Base-by-base conservation (phyloP, 345 rosid species). In the Boechera divaricarpa region DNA sequence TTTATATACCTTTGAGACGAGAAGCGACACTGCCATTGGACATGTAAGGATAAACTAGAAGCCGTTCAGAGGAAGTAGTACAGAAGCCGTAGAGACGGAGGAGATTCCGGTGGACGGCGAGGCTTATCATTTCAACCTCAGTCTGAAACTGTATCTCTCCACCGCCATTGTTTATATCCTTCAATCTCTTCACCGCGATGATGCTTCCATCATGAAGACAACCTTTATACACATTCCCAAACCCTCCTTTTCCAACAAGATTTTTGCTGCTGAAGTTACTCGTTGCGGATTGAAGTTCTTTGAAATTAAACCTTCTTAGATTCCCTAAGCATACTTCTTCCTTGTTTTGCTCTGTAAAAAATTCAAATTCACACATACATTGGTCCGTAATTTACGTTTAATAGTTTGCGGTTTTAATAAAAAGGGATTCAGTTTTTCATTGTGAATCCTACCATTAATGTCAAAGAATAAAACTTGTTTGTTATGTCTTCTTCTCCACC, bases 11-110 rank as follows among this genome's bases (percentile, higher is more conserved):
- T 84, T 85, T 92, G 69, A 95, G 97, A 71, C 98, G 97, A 59
- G 85, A 85, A 77, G 97, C 93, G 4, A 95, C 98, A 38, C 98
- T 95, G 24, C 99, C 98, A 75, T 95, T 92, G 35, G 99, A 89
- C 98, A 92, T 95, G 85, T 88, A 92, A 29, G 99, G 99, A 81
- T 95, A 95, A 41, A 92, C 96, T 31, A 95, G 75, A 45, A 95
- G 89, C 65, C 92, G 83, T 68, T 95, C 99, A 8, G 84, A 72
- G 38, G 89, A 69, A 57, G 94, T 88, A 83, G 89, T 86, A 70
- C 97, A 95, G 70, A 92, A 95, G 44, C 99, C 94, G 0, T 81
- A 85, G 16, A 92, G 88, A 1, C 87, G 89, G 44, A 95, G 98
- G 49, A 95, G 96, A 61, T 95, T 87, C 5, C 94, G 86, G 53